Base-by-base conservation (phyloP, 129 eudicot genomes). In the Flaveria sonorensis region DNA sequence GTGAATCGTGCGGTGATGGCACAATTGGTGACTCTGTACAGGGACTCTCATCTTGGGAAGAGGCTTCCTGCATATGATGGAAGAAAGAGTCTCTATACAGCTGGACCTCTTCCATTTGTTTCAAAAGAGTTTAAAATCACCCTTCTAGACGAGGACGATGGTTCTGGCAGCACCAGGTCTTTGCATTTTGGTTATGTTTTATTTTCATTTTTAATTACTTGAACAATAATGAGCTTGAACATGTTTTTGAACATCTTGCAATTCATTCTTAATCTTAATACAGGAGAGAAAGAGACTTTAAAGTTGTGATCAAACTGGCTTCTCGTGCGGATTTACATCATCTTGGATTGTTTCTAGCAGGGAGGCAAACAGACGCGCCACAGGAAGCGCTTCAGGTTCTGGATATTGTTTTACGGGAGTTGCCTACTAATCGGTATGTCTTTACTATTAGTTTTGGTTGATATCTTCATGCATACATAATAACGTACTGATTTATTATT, bases 61-160 rank as follows among this genome's bases (percentile, higher is more conserved):
- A 80, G 99, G 72, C 92, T 95, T 48, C 98, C 98, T 28, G 98
- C 92, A 16, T 94, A 94, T 83, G 98, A 94, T 82, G 98, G 98
- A 52, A 87, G 97, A 86, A 95, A 95, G 85, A 88, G 96, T 75
- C 78, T 95, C 66, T 95, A 95, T 52, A 95, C 99, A 0, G 99
- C 97, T 7, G 99, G 99, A 7, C 86, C 97, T 62, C 94, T 95
- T 30, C 97, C 99, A 20, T 95, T 95, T 80, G 84, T 72, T 14
- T 68, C 87, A 4, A 87, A 86, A 72, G 97, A 91, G 75, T 95
- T 95, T 74, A 89, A 86, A 68, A 89, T 95, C 61, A 83, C 84
- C 0, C 99, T 94, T 60, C 23, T 74, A 32, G 96, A 91, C 62
- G 97, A 95, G 72, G 97, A 95, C 32, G 97, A 95, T 81, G 96